Percentiles rank a stretch among this genome's conserved stretches.
These are phyloP conservation scores for Cyclocybe cylindracea DNA, from an alignment of 768 basidiomycete species.

Conservation along the genomic window DNA sequence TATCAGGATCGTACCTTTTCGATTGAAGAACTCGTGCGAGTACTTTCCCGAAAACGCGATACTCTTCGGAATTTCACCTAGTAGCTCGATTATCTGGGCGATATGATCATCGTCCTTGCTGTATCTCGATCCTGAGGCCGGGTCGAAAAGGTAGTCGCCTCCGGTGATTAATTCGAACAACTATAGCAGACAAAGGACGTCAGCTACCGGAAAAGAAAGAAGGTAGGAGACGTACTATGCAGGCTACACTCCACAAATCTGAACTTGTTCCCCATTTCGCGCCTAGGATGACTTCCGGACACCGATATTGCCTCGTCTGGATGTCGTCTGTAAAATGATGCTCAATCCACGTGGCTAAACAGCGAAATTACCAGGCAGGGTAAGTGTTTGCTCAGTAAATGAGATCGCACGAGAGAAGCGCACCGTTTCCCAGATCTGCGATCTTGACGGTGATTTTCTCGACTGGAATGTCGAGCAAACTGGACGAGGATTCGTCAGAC, in stretches of 20 bases:
- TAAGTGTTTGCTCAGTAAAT: not conserved
- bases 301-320: conserved; percentile 95
- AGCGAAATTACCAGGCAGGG: not conserved
- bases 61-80: conserved; percentile 85
- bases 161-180: conserved; percentile 95
- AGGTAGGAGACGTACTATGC: conserved; percentile 63
- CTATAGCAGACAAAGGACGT: conserved; percentile 36
- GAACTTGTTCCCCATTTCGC: conserved; percentile 95
- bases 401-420: conserved; percentile 22
- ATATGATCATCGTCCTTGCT: conserved; percentile 98
- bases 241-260: conserved; percentile 96
- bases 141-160: conserved; percentile 98
- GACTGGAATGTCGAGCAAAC: conserved; percentile 19
- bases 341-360: conserved; percentile 79
- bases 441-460: conserved; percentile 95
- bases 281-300: conserved; percentile 96
- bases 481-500: conserved; percentile 29
- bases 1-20: conserved; percentile 66
- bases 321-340: conserved; percentile 99
- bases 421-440: conserved; percentile 95
- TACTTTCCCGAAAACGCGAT: conserved; percentile 92
- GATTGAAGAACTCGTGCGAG: conserved; percentile 91
- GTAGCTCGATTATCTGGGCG: conserved; percentile 95
- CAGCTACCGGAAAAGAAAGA: not conserved
- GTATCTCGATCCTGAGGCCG: conserved; percentile 91